Evolutionary conservation across 768 basidiomycete genomes (phyloP).

Genomic region (Mycena metata): DNA sequence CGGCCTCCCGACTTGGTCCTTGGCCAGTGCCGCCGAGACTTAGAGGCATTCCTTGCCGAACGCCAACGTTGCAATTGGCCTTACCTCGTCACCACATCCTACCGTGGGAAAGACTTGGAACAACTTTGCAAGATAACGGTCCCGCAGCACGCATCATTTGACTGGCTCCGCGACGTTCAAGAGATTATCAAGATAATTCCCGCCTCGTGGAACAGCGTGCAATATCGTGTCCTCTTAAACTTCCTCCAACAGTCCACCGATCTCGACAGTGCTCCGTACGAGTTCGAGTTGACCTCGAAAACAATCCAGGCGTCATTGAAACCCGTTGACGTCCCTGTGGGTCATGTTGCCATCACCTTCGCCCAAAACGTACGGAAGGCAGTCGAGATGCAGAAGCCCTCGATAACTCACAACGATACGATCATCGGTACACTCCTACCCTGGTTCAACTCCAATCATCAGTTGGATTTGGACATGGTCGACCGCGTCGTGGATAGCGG

Average conservation of each 20-base stretch:
- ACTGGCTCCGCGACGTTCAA: constrained; percentile 26
- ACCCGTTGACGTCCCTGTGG: constrained; percentile 25
- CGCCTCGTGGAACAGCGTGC: constrained; percentile 24
- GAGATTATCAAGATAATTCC: constrained; percentile 25
- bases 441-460: constrained; percentile 22
- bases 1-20: constrained; percentile 3
- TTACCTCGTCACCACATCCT: constrained; percentile 24
- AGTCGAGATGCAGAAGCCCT: neutral
- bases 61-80: constrained; percentile 28
- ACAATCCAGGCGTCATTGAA: constrained; percentile 20
- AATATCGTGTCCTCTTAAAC: constrained; percentile 30
- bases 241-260: constrained; percentile 31
- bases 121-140: neutral
- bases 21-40: neutral
- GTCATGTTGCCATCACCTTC: constrained; percentile 20
- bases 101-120: constrained; percentile 17
- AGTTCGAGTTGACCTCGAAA: constrained; percentile 29
- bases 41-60: constrained; percentile 24
- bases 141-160: neutral
- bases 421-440: constrained; percentile 34
- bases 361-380: constrained; percentile 29
- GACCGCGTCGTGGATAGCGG: constrained; percentile 27
- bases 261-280: constrained; percentile 26
- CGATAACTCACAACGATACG: constrained; percentile 31
- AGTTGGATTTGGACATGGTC: constrained; percentile 2